Percentiles rank a stretch among this genome's conserved stretches.
Evolutionary conservation across 1,284 basidiomycete genomes (phyloP).

Genomic region (Hemileia vastatrix): DNA sequence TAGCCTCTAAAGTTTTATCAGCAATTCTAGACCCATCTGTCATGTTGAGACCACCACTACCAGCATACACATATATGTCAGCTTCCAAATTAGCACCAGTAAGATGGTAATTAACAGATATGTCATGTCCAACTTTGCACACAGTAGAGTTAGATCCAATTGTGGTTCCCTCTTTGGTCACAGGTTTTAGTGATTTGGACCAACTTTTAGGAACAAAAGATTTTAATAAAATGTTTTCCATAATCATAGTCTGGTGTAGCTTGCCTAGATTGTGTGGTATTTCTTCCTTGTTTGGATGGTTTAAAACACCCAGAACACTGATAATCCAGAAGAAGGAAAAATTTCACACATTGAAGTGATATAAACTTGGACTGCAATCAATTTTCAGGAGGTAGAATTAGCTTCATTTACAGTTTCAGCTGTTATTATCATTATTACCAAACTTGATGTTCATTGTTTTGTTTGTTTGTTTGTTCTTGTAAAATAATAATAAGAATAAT

Average conservation of each 20-base stretch:
- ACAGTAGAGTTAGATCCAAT: constrained; percentile 8
- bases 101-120: too few species aligned
- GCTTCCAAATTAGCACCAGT: too few species aligned
- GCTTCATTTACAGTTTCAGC: constrained; percentile 49
- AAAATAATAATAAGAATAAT: background rate
- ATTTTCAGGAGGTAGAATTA: constrained; percentile 62
- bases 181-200: constrained; percentile 29
- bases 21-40: too few species aligned
- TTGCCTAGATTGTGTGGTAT: constrained; percentile 64
- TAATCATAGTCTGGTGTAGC: too few species aligned
- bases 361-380: constrained; percentile 66
- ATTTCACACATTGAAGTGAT: constrained; percentile 77
- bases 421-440: constrained; percentile 19
- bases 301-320: too few species aligned
- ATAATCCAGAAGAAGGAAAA: constrained; percentile 69
- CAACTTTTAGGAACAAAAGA: too few species aligned
- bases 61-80: too few species aligned
- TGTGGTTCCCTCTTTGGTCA: constrained; percentile 5
- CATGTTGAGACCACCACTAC: too few species aligned
- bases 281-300: constrained; percentile 54
- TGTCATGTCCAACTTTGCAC: too few species aligned
- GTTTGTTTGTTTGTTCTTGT: background rate
- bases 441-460: constrained; percentile 6
- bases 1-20: too few species aligned
- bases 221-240: constrained; percentile 75